These are phyloP conservation scores for Alternaria novae-zelandiae DNA, from an alignment of 2,329 filamentous ascomycete genomes.

Conservation along the genomic window DNA sequence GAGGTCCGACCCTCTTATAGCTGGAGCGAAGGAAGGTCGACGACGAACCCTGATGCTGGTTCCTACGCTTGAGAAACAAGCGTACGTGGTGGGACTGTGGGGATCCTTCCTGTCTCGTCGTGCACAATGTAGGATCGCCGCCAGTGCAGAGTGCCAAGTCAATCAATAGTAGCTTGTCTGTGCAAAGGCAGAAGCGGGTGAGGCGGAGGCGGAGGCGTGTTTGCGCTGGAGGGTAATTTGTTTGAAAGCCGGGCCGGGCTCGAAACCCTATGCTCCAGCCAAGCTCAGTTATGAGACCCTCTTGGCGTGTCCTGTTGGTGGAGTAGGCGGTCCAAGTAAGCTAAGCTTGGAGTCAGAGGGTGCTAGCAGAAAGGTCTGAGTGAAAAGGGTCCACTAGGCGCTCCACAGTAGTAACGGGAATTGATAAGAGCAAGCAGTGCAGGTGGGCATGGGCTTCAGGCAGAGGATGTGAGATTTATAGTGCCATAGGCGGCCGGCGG, in stretches of 20 bases:
- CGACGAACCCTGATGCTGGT: slow-evolving; percentile 7
- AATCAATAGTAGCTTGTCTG: slow-evolving; percentile 5
- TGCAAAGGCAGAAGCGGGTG: slow-evolving; percentile 11
- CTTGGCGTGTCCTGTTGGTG: slow-evolving; percentile 9
- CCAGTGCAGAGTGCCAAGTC: slow-evolving; percentile 12
- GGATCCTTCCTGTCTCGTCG: slow-evolving; percentile 1
- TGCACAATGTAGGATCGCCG: slow-evolving; percentile 1
- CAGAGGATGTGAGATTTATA: slow-evolving; percentile 4
- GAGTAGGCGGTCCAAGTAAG: not conserved
- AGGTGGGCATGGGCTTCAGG: not conserved
- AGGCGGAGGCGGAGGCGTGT: slow-evolving; percentile 6
- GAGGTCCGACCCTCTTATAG: slow-evolving; percentile 16
- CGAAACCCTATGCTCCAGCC: slow-evolving; percentile 31
- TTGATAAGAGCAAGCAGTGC: slow-evolving; percentile 12
- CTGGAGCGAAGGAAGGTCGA: not conserved
- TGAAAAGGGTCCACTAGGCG: slow-evolving; percentile 16
- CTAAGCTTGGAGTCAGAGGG: slow-evolving; percentile 7
- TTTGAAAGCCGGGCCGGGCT: slow-evolving; percentile 27
- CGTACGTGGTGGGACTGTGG: slow-evolving; percentile 7
- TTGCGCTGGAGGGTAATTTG: slow-evolving; percentile 26
- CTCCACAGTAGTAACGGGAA: slow-evolving; percentile 15
- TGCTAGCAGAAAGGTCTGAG: slow-evolving; percentile 14
- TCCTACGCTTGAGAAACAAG: slow-evolving; percentile 8
- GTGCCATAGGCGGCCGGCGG: not conserved
- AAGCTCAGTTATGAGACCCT: slow-evolving; percentile 20